These are phyloP conservation scores for Cochlearia excelsa DNA, from an alignment of 345 rosid species.

Conservation along the genomic window DNA sequence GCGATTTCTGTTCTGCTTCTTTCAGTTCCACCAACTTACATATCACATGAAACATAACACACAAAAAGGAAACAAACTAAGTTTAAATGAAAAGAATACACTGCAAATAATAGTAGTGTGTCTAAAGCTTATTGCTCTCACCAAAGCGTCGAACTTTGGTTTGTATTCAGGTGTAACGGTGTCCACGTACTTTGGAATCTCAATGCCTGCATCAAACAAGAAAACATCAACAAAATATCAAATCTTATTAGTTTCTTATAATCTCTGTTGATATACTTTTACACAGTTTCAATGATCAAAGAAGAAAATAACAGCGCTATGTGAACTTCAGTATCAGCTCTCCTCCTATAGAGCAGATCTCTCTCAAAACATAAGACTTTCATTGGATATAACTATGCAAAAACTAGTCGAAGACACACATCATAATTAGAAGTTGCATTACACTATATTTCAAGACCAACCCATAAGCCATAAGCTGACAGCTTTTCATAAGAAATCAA, in stretches of 20 bases:
- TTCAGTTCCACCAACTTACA: constrained; percentile 80
- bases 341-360: neutral
- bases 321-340: neutral
- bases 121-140: constrained; percentile 44
- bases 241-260: neutral
- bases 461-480: neutral
- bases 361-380: neutral
- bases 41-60: constrained; percentile 14
- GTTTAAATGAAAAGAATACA: neutral
- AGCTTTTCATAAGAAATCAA: neutral
- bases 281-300: neutral
- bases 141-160: constrained; percentile 89
- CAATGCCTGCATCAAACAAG: constrained; percentile 50
- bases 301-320: neutral
- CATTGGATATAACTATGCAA: neutral
- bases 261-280: neutral
- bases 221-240: neutral
- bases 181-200: constrained; percentile 87
- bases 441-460: neutral
- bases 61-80: neutral
- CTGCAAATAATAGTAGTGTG: neutral
- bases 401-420: constrained; percentile 8
- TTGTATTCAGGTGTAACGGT: constrained; percentile 87
- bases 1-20: constrained; percentile 81
- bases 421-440: neutral